A percentile compares a stretch with the other conserved stretches of the same genome.
Evolutionary conservation across 163 green algal genomes (phyloP).

Genomic region (Chloromonas sp.): DNA sequence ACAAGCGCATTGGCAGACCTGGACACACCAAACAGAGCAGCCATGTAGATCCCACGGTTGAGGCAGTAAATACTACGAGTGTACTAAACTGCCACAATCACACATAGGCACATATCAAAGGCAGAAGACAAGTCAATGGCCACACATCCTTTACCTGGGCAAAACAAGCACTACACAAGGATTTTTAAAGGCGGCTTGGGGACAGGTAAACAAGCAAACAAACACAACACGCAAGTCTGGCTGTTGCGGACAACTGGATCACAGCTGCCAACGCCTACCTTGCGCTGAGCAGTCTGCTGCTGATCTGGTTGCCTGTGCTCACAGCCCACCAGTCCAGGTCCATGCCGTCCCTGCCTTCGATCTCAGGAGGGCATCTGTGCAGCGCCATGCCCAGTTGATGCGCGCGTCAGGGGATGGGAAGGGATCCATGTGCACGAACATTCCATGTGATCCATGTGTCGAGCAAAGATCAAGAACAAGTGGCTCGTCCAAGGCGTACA

Average conservation of each 20-base stretch:
- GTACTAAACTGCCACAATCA: no score
- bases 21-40: not conserved
- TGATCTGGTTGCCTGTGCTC: constrained; percentile 90
- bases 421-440: no score
- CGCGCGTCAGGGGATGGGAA: no score
- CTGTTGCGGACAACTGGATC: no score
- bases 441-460: not conserved
- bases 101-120: no score
- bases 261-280: constrained; percentile 17
- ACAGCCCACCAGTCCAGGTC: constrained; percentile 54
- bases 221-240: no score
- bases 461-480: not conserved
- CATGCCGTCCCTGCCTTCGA: not conserved
- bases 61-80: not conserved
- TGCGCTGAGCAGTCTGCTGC: constrained; percentile 85
- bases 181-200: no score
- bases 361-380: not conserved
- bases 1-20: constrained; percentile 79
- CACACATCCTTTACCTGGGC: no score
- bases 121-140: no score
- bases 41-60: not conserved
- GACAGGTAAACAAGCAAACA: no score
- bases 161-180: no score
- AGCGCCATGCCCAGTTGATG: no score
- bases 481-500: not conserved